A percentile compares a stretch with the other conserved stretches of the same genome.
These are phyloP conservation scores for Fomitopsis serialis DNA, from an alignment of 768 basidiomycete genomes.

Conservation along the genomic window DNA sequence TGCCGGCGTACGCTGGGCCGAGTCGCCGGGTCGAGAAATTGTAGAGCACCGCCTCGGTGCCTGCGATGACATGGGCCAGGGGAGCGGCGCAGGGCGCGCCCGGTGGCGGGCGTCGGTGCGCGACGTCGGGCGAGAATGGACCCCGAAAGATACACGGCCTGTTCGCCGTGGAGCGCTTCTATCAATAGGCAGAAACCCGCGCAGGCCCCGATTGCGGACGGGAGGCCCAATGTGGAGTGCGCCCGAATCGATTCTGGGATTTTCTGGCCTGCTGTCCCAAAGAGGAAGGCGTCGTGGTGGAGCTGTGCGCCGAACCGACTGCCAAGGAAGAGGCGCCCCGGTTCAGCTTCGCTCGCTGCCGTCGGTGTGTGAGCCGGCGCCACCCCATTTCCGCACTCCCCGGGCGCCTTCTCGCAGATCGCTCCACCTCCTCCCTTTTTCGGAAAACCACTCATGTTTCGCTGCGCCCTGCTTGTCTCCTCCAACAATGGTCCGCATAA, in stretches of 20 bases:
- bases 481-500: not conserved
- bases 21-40: too few species aligned
- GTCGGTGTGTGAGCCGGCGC: not conserved
- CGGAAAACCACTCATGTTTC: not conserved
- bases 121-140: not conserved
- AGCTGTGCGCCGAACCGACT: not conserved
- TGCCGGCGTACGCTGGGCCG: too few species aligned
- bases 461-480: not conserved
- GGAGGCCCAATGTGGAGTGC: conserved; percentile 8
- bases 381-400: not conserved
- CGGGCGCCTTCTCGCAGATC: not conserved
- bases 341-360: not conserved
- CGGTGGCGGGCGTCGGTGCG: too few species aligned
- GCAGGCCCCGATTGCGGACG: not conserved
- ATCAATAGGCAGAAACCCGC: not conserved
- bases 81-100: too few species aligned
- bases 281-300: conserved; percentile 2
- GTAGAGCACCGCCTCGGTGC: too few species aligned
- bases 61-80: too few species aligned
- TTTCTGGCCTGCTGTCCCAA: conserved; percentile 3
- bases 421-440: not conserved
- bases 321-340: not conserved
- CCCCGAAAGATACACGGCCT: not conserved
- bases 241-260: conserved; percentile 7
- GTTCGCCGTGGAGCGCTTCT: not conserved